Conservation (phyloP, 2,329 filamentous ascomycete genomes). For the Bipolaris oryzae region DNA sequence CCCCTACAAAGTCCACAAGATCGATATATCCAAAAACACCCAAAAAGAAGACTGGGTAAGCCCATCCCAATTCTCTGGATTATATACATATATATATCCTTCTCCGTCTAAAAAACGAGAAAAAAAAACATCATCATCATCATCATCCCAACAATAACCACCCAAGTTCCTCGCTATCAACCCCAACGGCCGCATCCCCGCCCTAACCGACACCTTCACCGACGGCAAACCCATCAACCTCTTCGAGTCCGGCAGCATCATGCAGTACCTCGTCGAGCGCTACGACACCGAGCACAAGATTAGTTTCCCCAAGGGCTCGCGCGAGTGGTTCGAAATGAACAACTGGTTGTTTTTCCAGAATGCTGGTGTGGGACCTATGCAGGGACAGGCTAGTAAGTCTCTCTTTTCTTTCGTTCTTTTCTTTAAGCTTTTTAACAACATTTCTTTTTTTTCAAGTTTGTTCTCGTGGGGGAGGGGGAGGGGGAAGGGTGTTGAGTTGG, state of each 20-base stretch:
- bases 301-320: conserved; percentile 73
- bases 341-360: conserved; percentile 77
- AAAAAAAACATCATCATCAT: no score
- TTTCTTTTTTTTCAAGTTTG: no score
- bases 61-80: no score
- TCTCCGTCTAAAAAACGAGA: no score
- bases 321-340: conserved; percentile 79
- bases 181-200: conserved; percentile 90
- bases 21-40: conserved; percentile 75
- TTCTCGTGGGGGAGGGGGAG: no score
- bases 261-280: conserved; percentile 81
- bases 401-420: no score
- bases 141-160: background rate
- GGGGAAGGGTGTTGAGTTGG: no score
- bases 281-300: conserved; percentile 86
- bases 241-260: conserved; percentile 83
- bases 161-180: conserved; percentile 83
- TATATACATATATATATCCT: no score
- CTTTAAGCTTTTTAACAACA: no score
- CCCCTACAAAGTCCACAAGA: conserved; percentile 75
- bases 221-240: conserved; percentile 76
- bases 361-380: conserved; percentile 81
- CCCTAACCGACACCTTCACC: conserved; percentile 75
- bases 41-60: conserved; percentile 74
- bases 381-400: conserved; percentile 66